Base-by-base conservation (phyloP, 495 filamentous ascomycete species). In the Lasiosphaeria ovina region DNA sequence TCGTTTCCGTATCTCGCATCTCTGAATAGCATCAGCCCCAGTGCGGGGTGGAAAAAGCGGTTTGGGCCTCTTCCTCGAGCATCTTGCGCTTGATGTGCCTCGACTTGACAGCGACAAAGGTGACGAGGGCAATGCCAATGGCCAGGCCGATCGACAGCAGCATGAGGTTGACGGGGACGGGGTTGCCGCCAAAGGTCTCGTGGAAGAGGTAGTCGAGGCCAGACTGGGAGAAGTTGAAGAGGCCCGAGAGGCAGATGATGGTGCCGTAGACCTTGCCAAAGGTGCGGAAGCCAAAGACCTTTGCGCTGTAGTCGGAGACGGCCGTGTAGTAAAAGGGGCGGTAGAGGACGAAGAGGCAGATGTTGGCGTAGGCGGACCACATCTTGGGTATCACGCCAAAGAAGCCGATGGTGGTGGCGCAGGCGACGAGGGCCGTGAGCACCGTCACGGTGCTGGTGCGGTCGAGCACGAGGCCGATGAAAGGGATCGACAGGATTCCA, bases 241-340 rank as follows among this genome's bases (percentile, higher is more conserved):
- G 66, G 6, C 94, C 94, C 2, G 92, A 87, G 3, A 94, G 70
- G 68, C 91, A 97, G 60, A 97, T 97, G 57, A 97, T 87, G 7
- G 92, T 80, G n/a, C 94, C 94, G 70, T 98, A 97, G 33, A 98
- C 91, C 58, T 89, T 97, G 33, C 93, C 93, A 63, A 97, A 98
- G 0, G 93, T 97, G 61, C 85, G 85, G 75, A 96, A 97, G 7
- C 94, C 93, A 71, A 98, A 98, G 36, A 98, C 93, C 74, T 97
- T 97, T 35, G 92, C 93, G 48, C 68, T 79, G 72, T 96, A 97
- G 76, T 98, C 94, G 8, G 83, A 87, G 54, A 91, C 86, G 4
- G 88, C 81, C 3, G 88, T 91, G 70, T 91, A 91, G 72, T 89
- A 91, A 50, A 91, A 85, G 0, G 89, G 89, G 0, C 89, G 79